These are phyloP conservation scores for Carnegiea gigantea DNA, from an alignment of 179 eudicot species.

Conservation along the genomic window DNA sequence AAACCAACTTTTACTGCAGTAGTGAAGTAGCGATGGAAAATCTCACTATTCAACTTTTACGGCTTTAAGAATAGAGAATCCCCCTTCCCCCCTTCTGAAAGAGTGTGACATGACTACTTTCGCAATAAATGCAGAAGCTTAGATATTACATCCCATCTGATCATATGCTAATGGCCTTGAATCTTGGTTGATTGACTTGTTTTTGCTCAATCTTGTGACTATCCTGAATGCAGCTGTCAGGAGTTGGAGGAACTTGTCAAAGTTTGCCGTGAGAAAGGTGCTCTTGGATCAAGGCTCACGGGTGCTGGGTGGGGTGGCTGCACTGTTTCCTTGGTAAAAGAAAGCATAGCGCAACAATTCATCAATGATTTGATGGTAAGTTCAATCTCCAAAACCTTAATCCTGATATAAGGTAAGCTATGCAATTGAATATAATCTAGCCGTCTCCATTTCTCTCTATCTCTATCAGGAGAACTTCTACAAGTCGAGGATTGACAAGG, in stretches of 20 bases:
- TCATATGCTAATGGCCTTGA: background rate
- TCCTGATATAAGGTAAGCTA: background rate
- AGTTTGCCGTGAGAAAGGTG: constrained; percentile 72
- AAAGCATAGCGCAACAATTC: constrained; percentile 78
- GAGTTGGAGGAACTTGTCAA: constrained; percentile 94
- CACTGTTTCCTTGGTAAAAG: constrained; percentile 87
- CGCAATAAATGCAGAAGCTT: too few relatives aligned
- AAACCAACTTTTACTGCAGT: background rate
- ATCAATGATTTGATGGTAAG: constrained; percentile 85
- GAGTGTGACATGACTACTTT: background rate
- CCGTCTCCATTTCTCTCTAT: background rate
- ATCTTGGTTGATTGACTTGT: background rate
- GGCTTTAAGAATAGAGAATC: background rate
- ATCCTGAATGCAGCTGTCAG: constrained; percentile 57
- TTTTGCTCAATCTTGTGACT: background rate
- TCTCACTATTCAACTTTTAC: background rate
- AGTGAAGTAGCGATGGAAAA: background rate
- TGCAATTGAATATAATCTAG: background rate
- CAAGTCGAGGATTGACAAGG: constrained; percentile 74
- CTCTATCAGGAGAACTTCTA: constrained; percentile 77
- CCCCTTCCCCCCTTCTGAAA: background rate
- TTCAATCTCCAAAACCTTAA: background rate
- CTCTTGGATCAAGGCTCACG: constrained; percentile 96
- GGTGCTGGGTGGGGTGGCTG: constrained; percentile 99
- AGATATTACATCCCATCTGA: background rate